Evolutionary conservation across 2,329 filamentous ascomycete species (phyloP), one percentile per base, ranked within the genome.

Genomic region (Xenoacremonium recifei): DNA sequence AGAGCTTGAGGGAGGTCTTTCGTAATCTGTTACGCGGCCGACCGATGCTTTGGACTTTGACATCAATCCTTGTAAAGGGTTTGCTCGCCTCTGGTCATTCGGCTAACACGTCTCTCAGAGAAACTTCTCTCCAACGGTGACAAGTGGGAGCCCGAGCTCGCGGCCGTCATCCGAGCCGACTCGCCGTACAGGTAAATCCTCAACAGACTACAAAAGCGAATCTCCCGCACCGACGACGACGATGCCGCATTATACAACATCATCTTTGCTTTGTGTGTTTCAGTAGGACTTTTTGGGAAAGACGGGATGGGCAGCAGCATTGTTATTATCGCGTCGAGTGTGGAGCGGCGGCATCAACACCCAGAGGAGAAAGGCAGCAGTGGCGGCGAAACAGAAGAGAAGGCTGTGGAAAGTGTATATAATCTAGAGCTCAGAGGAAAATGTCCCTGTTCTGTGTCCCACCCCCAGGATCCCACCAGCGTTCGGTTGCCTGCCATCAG

Each of bases 71-170:
- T 27, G 15, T 9, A 32, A 10, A 27, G 13, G 13, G 23, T 13
- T 27, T 27, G 23, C 23, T 13, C 13, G 23, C 7, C 23, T 27
- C 13, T 13, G 9, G 23, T 9, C 9, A 27, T 17, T 43, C 40
- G 6, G 43, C 58, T 61, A 51, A 63, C 50, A 37, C 2, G 1
- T 3, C 4, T 36, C 29, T 49, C 57, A 75, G 86, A 95, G 76
- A 95, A 95, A 73, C 72, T 95, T 53, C 70, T 96, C 51, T 73
- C 87, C 54, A 95, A 95, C 64, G 89, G 90, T 60, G 90, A 95
- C 73, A 92, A 91, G 72, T 99, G 93, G 93, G 93, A 99, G 75
- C 91, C 93, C 6, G 93, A 99, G 72, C 77, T 99, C 62, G 92
- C 92, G 2, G 92, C 93, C 44, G 84, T 82, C 55, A 93, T 93